Percentiles rank a stretch among this genome's conserved stretches.
These are phyloP conservation scores for Xylaria multiplex DNA, from an alignment of 2,329 filamentous ascomycete genomes.

Conservation along the genomic window DNA sequence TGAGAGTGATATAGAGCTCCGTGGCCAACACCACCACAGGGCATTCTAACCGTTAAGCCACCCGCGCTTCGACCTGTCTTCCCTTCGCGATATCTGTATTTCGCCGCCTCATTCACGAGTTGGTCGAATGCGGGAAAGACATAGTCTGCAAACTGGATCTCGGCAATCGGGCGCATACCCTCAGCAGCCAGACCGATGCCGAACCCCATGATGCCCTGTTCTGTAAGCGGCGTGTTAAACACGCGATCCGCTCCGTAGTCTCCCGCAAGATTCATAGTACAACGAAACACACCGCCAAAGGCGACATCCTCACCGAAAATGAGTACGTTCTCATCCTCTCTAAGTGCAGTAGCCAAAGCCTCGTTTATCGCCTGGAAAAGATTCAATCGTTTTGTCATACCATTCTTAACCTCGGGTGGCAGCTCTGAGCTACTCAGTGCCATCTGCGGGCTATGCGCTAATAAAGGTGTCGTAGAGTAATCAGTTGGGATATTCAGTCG, in stretches of 20 bases:
- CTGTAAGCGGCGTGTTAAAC: conserved; percentile 94
- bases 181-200: conserved; percentile 89
- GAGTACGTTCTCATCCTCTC: conserved; percentile 84
- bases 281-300: conserved; percentile 96
- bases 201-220: conserved; percentile 95
- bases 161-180: conserved; percentile 91
- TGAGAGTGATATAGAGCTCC: conserved; percentile 90
- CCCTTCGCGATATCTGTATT: conserved; percentile 82
- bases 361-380: conserved; percentile 94
- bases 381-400: conserved; percentile 86
- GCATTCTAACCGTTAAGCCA: conserved; percentile 89
- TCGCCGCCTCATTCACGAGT: conserved; percentile 91
- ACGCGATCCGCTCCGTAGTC: conserved; percentile 89
- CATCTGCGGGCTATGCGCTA: conserved; percentile 80
- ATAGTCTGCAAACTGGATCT: conserved; percentile 97
- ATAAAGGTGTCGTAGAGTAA: conserved; percentile 81
- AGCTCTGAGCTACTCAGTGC: conserved; percentile 79
- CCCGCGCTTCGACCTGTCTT: conserved; percentile 69
- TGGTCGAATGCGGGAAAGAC: conserved; percentile 94
- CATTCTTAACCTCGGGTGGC: conserved; percentile 69
- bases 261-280: conserved; percentile 88
- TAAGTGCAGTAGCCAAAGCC: conserved; percentile 82
- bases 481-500: conserved; percentile 87
- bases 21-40: conserved; percentile 88
- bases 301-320: conserved; percentile 97